Base-by-base conservation (phyloP, 768 basidiomycete species). In the Naganishia friedmannii region DNA sequence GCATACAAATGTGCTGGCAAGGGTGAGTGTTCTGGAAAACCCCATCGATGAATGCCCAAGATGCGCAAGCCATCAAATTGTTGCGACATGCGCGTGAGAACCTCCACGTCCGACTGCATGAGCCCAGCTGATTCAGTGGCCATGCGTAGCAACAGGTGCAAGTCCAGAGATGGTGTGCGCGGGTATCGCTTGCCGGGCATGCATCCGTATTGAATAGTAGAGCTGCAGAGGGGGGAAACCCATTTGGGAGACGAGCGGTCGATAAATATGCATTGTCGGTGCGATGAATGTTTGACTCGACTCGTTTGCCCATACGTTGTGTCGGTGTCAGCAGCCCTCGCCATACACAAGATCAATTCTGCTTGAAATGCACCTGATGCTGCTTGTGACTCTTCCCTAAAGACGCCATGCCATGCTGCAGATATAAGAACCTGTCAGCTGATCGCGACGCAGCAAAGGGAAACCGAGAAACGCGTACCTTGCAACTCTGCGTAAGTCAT, bases 1-100 rank as follows among this genome's bases (percentile, higher is more conserved):
- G 60, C 60, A 29, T 63, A 34, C 21, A 68, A 9, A 56, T 68
- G 67, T n/a, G 34, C 67, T 17, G 67, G 67, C 34, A 48, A 46
- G 23, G 67, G 54, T 17, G 53, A 31, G 8, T 56, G 13, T 12
- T 37, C 39, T 23, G 26, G 15, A 12, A 23, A 45, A 39, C n/a
- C n/a, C 67, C 67, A 68, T 37, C 67, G 53, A 68, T 68, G 67
- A 15, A 68, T 45, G 54, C 67, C 67, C 42, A 68, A 42, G 7
- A 32, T 13, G 10, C 67, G 67, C 39, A 68, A 42, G 28, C 37
- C 67, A 37, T 68, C 53, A 45, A n/a, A 68, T 2, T 68, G 53
- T 0, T 56, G 67, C 26, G 53, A 53, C 3, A 68, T 31, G 12
- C 53, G 51, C 46, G 15, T 51, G 19, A 68, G 39, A 13, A 56